Evolutionary conservation across 2,329 filamentous ascomycete genomes (phyloP).

Genomic region (Lecanicillium sp.): DNA sequence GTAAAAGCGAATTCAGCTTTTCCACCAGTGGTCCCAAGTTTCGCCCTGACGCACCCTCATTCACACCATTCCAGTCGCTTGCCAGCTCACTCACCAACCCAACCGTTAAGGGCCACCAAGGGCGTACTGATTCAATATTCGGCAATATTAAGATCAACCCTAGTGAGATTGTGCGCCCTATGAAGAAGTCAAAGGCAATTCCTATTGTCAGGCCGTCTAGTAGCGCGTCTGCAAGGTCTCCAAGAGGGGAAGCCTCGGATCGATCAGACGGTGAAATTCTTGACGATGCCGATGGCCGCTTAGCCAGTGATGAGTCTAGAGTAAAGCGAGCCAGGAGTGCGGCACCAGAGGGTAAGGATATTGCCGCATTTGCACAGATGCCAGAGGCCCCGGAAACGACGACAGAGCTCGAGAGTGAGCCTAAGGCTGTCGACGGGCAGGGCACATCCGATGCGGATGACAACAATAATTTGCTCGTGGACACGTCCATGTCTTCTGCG

Average conservation of each 20-base stretch:
- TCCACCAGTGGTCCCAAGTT: slow-evolving; percentile 60
- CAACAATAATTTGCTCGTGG: slow-evolving; percentile 34
- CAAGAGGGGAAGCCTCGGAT: slow-evolving; percentile 12
- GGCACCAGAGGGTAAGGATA: slow-evolving; percentile 60
- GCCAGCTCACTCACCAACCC: slow-evolving; percentile 40
- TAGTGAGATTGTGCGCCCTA: slow-evolving; percentile 55
- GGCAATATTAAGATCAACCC: slow-evolving; percentile 57
- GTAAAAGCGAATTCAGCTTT: slow-evolving; percentile 59
- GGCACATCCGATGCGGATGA: slow-evolving; percentile 19
- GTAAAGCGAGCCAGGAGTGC: slow-evolving; percentile 66
- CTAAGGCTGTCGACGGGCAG: not conserved
- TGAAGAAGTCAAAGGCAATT: slow-evolving; percentile 73
- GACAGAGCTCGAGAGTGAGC: no score
- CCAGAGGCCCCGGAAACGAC: slow-evolving; percentile 17
- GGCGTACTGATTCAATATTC: slow-evolving; percentile 53
- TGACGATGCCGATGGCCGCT: slow-evolving; percentile 53
- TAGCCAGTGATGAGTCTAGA: slow-evolving; percentile 58
- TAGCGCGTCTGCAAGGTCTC: slow-evolving; percentile 29
- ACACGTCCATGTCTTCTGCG: slow-evolving; percentile 48
- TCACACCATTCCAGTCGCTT: slow-evolving; percentile 54
- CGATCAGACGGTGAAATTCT: slow-evolving; percentile 18
- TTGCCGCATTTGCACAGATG: slow-evolving; percentile 60
- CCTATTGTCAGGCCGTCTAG: slow-evolving; percentile 66
- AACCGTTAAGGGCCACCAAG: slow-evolving; percentile 21
- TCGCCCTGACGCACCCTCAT: slow-evolving; percentile 68